Evolutionary conservation across 768 basidiomycete species (phyloP), one percentile per base, ranked within the genome.

Genomic region (Suillus paluster): DNA sequence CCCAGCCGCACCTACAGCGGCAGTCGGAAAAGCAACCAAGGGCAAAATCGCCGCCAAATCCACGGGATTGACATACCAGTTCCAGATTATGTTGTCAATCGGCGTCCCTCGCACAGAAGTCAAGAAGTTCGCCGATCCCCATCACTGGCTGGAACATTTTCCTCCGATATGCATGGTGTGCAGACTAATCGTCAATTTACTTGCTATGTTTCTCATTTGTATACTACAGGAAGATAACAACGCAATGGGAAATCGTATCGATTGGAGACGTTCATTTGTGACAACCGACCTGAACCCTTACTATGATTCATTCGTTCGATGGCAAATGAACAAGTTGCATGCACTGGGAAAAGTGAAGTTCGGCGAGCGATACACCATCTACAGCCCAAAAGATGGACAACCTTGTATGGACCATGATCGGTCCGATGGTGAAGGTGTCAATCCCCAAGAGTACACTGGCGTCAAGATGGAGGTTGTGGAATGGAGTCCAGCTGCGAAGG

Each of bases 341-440:
- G 81, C 79, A 46, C 81, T 95, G 52, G 91, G 91, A 38, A 96
- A 95, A 78, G 94, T 99, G 82, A 97, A 97, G 77, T 99, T 98
- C 71, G 97, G 97, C 54, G 92, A 97, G 77, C 89, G 97, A 48
- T 97, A 98, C 76, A 99, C 97, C 15, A 94, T 99, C 71, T 99
- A 97, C 83, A 96, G 94, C 66, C 95, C 95, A 3, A 98, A 98
- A 76, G 97, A 99, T 68, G 96, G 95, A 3, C 97, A 99, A 72
- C 97, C 97, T 0, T 99, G 97, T 72, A 99, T 99, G 97, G 97
- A 99, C 77, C 97, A 99, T 79, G 97, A 99, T 75, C 91, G 97
- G 61, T 85, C 88, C 57, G 94, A 94, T 62, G 97, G 97, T 45
- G 97, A 99, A 77, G 97, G 90, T 52, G 80, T 95, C 59, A 94